phyloP scores from a whole-genome alignment of 1,139 yeast species.

The Debaryomycetaceae sp. region DNA sequence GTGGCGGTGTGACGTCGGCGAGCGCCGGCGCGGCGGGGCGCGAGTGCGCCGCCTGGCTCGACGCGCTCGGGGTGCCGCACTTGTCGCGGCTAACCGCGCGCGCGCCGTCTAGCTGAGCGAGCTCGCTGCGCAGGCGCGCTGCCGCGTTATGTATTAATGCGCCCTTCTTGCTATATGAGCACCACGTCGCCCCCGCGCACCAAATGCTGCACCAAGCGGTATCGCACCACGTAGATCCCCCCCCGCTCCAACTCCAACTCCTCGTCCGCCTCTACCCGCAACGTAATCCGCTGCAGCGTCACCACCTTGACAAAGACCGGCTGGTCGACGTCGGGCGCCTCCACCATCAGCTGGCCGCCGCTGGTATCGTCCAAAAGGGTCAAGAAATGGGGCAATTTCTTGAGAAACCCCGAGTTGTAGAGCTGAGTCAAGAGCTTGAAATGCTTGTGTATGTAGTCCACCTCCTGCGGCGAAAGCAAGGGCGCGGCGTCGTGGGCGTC shows the following conservation, averaged over 20 bases:
- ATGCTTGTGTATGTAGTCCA: conserved; percentile 58
- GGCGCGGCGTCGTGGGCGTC: conserved; percentile 20
- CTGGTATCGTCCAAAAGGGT: conserved; percentile 73
- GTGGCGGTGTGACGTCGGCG: too few relatives aligned
- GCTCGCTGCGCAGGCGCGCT: too few relatives aligned
- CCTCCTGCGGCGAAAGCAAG: conserved; percentile 56
- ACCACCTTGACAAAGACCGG: conserved; percentile 72
- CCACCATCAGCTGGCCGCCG: conserved; percentile 77
- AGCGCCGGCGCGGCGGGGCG: too few relatives aligned
- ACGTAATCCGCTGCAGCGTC: conserved; percentile 21
- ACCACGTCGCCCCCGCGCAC: conserved; percentile 39
- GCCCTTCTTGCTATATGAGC: conserved; percentile 30
- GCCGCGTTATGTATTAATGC: too few relatives aligned
- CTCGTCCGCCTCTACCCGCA: conserved; percentile 41
- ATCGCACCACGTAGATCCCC: conserved; percentile 77
- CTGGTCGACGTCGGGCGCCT: conserved; percentile 65
- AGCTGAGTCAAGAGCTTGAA: conserved; percentile 59
- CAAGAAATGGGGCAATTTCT: conserved; percentile 60
- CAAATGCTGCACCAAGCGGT: conserved; percentile 45
- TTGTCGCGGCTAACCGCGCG: too few relatives aligned
- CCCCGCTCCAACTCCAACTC: conserved; percentile 57
- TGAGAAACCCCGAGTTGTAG: conserved; percentile 64
- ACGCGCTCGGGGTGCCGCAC: too few relatives aligned
- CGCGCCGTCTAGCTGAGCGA: too few relatives aligned
- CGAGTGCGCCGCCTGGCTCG: too few relatives aligned